Base-by-base conservation (phyloP, 2,329 filamentous ascomycete genomes). In the Penicillium sp. region DNA sequence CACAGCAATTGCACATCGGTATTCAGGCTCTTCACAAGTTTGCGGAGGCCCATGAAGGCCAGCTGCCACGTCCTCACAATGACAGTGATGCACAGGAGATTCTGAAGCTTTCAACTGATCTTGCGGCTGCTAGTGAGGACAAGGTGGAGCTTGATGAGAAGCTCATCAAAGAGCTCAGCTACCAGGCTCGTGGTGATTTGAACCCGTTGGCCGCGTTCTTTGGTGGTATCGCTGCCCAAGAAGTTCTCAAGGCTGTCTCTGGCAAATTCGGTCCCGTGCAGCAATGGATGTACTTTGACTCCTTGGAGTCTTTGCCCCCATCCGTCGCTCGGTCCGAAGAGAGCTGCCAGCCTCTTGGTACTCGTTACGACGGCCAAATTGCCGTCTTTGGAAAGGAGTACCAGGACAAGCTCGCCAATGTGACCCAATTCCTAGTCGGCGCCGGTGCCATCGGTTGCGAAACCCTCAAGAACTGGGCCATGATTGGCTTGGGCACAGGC, bases 391-490 rank as follows among this genome's bases (percentile, higher is more conserved):
- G 94, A 58, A 88, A 84, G 66, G 90, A 96, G 59, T 99, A 88
- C 75, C 94, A 99, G 75, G 88, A 96, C 48, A 97, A 96, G 81
- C 83, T 99, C 63, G 84, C 88, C 56, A 96, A 97, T 67, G 76
- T 94, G 57, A 94, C 88, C 68, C 86, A 97, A 67, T 99, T 99
- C 79, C 81, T 99, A 51, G 94, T 99, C 54, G 94, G 94, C 63
- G 91, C 94, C 44, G 94, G 94, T 66, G 94, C 95, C 59, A 99
- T 99, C 72, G 94, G 94, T 43, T 99, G 94, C 69, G 94, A 99
- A 72, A 99, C 97, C 89, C 79, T 99, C 63, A 99, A 99, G 84
- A 97, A 97, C 75, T 99, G 94, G 92, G 93, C 95, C 34, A 95
- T 99, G 92, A 96, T 97, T 72, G 94, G 94, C 62, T 81, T 99